Percentiles rank a stretch among this genome's conserved stretches.
phyloP scores from a whole-genome alignment of 2,329 filamentous ascomycete genomes.

The Aspergillus fischeri region DNA sequence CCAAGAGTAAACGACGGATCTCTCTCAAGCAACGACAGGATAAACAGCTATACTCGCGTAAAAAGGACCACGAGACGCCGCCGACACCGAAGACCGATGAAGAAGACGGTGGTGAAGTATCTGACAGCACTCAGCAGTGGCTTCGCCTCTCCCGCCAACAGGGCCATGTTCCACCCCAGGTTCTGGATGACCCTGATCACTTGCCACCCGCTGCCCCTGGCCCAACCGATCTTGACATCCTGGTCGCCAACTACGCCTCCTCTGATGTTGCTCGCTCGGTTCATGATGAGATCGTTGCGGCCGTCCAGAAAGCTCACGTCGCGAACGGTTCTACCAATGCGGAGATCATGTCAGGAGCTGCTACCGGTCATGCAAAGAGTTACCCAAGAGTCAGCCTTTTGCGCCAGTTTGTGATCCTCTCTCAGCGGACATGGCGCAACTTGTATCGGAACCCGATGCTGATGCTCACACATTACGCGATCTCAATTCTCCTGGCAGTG shows the following conservation, averaged over 20 bases:
- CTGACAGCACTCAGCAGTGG: slow-evolving; percentile 54
- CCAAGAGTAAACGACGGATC: slow-evolving; percentile 66
- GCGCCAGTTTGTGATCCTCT: slow-evolving; percentile 84
- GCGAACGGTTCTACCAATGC: slow-evolving; percentile 64
- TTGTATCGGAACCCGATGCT: slow-evolving; percentile 95
- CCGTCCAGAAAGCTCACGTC: slow-evolving; percentile 59
- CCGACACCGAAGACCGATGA: slow-evolving; percentile 61
- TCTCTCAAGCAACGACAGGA: slow-evolving; percentile 86
- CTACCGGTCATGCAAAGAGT: slow-evolving; percentile 65
- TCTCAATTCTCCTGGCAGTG: slow-evolving; percentile 88
- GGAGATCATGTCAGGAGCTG: slow-evolving; percentile 46
- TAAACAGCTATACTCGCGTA: slow-evolving; percentile 81
- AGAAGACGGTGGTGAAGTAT: slow-evolving; percentile 54
- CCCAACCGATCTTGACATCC: slow-evolving; percentile 73
- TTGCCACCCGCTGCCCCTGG: slow-evolving; percentile 56
- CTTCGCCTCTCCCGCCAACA: slow-evolving; percentile 55
- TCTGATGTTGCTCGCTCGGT: slow-evolving; percentile 74
- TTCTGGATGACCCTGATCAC: slow-evolving; percentile 65
- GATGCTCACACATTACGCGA: slow-evolving; percentile 98
- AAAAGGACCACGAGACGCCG: slow-evolving; percentile 56
- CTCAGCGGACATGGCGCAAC: slow-evolving; percentile 90
- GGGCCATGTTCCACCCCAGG: slow-evolving; percentile 54
- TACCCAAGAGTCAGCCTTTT: slow-evolving; percentile 76
- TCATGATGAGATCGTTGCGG: slow-evolving; percentile 71
- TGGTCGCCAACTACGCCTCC: slow-evolving; percentile 69